phyloP scores from a whole-genome alignment of 441 rosid species.

The Flueggea neowawraea region DNA sequence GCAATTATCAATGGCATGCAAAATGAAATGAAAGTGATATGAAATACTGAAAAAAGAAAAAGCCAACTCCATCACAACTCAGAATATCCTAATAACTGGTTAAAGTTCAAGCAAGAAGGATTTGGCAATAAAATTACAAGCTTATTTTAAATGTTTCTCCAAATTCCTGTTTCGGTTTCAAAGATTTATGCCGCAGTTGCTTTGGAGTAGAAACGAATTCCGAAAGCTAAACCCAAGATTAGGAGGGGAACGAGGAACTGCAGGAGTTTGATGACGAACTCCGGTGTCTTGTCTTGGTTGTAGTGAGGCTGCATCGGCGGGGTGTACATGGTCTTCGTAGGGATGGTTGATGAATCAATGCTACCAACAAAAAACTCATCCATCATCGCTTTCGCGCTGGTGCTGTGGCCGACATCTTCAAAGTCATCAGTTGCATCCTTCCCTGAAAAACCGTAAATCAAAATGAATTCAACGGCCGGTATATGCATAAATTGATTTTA shows the following conservation, averaged over 20 bases:
- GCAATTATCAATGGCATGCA: too few species aligned
- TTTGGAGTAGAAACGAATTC: slow-evolving; percentile 77
- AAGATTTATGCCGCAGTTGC: slow-evolving; percentile 35
- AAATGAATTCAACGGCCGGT: neutral
- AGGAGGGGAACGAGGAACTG: slow-evolving; percentile 88
- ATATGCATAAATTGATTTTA: too few species aligned
- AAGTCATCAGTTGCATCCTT: slow-evolving; percentile 95
- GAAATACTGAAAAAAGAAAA: neutral
- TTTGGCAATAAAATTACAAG: neutral
- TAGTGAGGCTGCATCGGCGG: slow-evolving; percentile 65
- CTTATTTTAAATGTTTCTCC: slow-evolving; percentile 22
- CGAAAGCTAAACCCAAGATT: slow-evolving; percentile 85
- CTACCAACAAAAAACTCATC: slow-evolving; percentile 74
- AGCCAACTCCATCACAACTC: slow-evolving; percentile 4
- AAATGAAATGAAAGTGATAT: too few species aligned
- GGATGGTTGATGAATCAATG: slow-evolving; percentile 63
- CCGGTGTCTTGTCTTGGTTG: slow-evolving; percentile 76
- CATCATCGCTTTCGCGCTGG: slow-evolving; percentile 78
- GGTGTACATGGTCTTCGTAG: slow-evolving; percentile 43
- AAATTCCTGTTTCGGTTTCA: slow-evolving; percentile 3
- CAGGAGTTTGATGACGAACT: slow-evolving; percentile 65
- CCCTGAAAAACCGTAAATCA: slow-evolving; percentile 37
- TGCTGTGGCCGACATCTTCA: slow-evolving; percentile 93
- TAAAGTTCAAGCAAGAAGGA: slow-evolving; percentile 6
- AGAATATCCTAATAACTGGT: slow-evolving; percentile 14